Evolutionary conservation across 2,329 filamentous ascomycete genomes (phyloP).

Genomic region (Epicoccum nigrum): DNA sequence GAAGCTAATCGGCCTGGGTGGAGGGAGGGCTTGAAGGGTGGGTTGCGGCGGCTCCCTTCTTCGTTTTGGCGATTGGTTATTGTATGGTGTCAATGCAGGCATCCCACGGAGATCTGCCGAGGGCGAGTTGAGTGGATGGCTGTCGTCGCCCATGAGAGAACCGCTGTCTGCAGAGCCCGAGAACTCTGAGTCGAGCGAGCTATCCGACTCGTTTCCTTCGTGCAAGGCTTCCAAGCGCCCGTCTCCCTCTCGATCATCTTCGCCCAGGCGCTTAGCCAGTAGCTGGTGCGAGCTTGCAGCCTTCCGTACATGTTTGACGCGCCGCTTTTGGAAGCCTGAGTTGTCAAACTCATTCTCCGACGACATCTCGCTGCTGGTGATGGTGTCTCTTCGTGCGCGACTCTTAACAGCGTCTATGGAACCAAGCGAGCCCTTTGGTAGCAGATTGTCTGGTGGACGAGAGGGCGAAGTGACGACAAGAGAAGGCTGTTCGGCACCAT

Average conservation of each 20-base stretch:
- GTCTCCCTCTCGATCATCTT: constrained; percentile 49
- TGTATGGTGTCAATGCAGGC: constrained; percentile 50
- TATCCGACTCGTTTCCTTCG: constrained; percentile 49
- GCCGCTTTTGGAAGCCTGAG: constrained; percentile 67
- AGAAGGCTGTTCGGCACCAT: constrained; percentile 58
- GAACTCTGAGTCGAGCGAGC: constrained; percentile 49
- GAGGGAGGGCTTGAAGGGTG: constrained; percentile 70
- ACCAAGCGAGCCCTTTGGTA: constrained; percentile 72
- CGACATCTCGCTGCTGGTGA: constrained; percentile 82
- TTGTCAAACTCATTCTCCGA: constrained; percentile 81
- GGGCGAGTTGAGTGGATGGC: constrained; percentile 62
- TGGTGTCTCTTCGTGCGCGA: constrained; percentile 73
- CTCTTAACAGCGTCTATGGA: constrained; percentile 73
- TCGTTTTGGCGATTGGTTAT: constrained; percentile 66
- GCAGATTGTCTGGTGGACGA: constrained; percentile 52
- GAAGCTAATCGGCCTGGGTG: constrained; percentile 74
- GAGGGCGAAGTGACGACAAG: constrained; percentile 64
- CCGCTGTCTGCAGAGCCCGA: constrained; percentile 63
- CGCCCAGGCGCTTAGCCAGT: constrained; percentile 61
- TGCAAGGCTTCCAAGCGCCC: constrained; percentile 48
- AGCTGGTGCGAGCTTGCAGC: constrained; percentile 60
- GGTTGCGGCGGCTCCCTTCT: constrained; percentile 55
- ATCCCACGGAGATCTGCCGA: constrained; percentile 53
- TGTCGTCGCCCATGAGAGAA: constrained; percentile 71
- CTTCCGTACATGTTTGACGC: constrained; percentile 63